phyloP scores from a whole-genome alignment of 768 basidiomycete genomes.

The Dacryopinax spathularia region DNA sequence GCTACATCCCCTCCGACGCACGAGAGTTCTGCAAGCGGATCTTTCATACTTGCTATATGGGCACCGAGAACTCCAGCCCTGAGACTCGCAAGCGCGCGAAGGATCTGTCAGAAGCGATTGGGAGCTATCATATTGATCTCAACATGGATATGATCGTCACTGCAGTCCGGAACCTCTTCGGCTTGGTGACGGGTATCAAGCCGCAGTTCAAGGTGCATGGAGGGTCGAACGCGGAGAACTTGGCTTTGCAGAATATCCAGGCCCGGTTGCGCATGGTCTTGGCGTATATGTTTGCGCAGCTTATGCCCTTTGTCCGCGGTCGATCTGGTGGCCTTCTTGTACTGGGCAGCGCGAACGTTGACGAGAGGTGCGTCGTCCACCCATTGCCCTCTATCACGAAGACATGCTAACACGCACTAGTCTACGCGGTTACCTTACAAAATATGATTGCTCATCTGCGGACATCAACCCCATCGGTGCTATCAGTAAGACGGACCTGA shows the following conservation, averaged over 20 bases:
- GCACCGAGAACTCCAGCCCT: constrained; percentile 82
- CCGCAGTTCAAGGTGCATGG: constrained; percentile 78
- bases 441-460: constrained; percentile 94
- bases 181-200: constrained; percentile 57
- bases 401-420: constrained; percentile 26
- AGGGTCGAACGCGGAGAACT: constrained; percentile 74
- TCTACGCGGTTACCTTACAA: constrained; percentile 89
- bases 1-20: constrained; percentile 74
- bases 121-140: constrained; percentile 85
- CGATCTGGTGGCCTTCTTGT: constrained; percentile 76
- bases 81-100: constrained; percentile 83
- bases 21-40: constrained; percentile 73
- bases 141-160: constrained; percentile 92
- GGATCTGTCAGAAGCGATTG: constrained; percentile 73
- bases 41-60: constrained; percentile 99
- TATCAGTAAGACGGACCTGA: constrained; percentile 94
- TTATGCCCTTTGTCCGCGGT: constrained; percentile 83
- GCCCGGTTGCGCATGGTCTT: constrained; percentile 90
- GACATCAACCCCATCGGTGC: constrained; percentile 98
- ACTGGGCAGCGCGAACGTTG: constrained; percentile 95
- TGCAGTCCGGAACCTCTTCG: constrained; percentile 69
- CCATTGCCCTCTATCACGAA: background rate
- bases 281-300: constrained; percentile 86
- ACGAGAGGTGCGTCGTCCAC: constrained; percentile 65
- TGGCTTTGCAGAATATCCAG: constrained; percentile 97